phyloP scores from a whole-genome alignment of 805 yeast species.

The Yarrowia bubula region DNA sequence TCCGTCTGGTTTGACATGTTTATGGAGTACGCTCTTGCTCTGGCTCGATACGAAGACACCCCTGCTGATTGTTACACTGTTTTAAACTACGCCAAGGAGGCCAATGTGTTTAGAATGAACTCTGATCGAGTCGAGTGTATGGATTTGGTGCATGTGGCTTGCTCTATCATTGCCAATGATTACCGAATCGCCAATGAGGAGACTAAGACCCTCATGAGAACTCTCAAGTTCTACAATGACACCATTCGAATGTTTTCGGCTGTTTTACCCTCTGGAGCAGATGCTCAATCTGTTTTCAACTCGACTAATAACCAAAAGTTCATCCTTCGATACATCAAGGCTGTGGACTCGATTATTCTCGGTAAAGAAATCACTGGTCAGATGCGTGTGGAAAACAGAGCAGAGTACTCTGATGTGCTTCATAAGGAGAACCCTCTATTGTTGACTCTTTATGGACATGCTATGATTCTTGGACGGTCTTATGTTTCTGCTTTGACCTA shows the following conservation, averaged over 20 bases:
- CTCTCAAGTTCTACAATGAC: constrained; percentile 72
- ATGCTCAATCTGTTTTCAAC: constrained; percentile 59
- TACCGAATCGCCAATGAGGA: constrained; percentile 53
- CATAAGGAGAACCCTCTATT: constrained; percentile 54
- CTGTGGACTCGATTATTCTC: constrained; percentile 68
- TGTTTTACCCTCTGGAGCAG: constrained; percentile 60
- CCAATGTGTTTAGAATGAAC: constrained; percentile 74
- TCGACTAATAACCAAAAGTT: constrained; percentile 86
- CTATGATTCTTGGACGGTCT: constrained; percentile 77
- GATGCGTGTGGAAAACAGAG: constrained; percentile 59
- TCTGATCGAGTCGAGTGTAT: constrained; percentile 58
- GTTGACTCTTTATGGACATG: constrained; percentile 73
- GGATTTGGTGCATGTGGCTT: constrained; percentile 64
- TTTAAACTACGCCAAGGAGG: constrained; percentile 69
- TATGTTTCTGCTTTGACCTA: constrained; percentile 81
- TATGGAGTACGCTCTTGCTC: constrained; percentile 70
- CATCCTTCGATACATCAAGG: constrained; percentile 84
- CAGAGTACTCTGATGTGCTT: constrained; percentile 37
- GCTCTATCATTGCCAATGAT: constrained; percentile 52
- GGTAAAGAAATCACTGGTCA: constrained; percentile 66
- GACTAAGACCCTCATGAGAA: constrained; percentile 61
- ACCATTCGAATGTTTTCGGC: constrained; percentile 65
- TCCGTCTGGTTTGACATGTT: constrained; percentile 84
- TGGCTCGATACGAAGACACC: constrained; percentile 57
- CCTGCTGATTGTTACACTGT: constrained; percentile 63